phyloP scores from a whole-genome alignment of 2,329 filamentous ascomycete genomes.

The Microascus cirrosus region DNA sequence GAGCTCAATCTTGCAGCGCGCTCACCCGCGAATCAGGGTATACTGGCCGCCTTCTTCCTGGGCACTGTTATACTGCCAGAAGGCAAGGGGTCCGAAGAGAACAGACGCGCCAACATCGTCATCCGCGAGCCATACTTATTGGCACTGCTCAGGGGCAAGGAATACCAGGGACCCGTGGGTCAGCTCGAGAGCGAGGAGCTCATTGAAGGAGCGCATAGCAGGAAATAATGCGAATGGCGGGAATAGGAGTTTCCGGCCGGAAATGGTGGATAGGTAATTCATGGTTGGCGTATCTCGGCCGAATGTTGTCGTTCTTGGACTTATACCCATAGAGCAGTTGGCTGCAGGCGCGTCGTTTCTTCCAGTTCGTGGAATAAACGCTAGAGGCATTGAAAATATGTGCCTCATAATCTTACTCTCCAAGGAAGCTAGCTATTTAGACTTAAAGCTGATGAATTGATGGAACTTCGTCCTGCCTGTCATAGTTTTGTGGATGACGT shows the following conservation, averaged over 20 bases:
- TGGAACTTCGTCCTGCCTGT: no score
- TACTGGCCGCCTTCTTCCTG: not conserved
- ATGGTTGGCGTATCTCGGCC: no score
- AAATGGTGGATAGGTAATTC: not conserved
- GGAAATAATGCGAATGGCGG: not conserved
- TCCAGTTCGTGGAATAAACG: no score
- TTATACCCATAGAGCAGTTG: no score
- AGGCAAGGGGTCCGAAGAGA: not conserved
- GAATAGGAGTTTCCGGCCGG: not conserved
- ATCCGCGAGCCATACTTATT: not conserved
- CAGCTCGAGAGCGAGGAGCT: not conserved
- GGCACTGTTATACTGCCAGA: slow-evolving; percentile 2
- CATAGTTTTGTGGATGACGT: no score
- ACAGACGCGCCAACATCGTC: not conserved
- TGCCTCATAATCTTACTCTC: no score
- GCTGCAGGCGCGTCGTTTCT: no score
- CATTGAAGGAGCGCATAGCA: not conserved
- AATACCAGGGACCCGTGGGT: not conserved
- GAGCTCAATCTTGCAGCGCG: not conserved
- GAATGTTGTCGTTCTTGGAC: no score
- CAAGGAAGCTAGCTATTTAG: no score
- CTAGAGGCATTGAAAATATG: no score
- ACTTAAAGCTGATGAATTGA: no score
- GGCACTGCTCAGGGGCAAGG: not conserved
- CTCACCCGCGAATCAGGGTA: not conserved